Conservation (phyloP, 1,139 yeast species). For the Hyphopichia burtonii region DNA sequence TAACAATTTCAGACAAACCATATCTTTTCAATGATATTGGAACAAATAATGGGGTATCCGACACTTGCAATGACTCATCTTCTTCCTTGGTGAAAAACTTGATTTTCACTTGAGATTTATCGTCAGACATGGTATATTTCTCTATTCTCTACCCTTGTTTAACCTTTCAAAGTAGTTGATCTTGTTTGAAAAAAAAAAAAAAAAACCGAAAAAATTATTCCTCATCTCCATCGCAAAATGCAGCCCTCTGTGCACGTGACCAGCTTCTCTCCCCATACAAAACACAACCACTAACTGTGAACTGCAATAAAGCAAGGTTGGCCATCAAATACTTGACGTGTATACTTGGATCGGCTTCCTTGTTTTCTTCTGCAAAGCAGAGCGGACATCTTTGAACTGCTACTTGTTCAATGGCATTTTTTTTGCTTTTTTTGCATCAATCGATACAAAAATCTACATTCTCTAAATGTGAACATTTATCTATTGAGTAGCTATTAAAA, state of each 20-base stretch:
- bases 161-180: not conserved
- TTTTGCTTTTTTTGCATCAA: no score
- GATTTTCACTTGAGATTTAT: constrained; percentile 59
- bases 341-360: no score
- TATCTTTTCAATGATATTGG: constrained; percentile 84
- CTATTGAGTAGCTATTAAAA: constrained; percentile 9
- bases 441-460: no score
- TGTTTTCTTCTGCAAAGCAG: no score
- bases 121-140: constrained; percentile 29
- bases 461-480: no score
- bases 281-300: no score
- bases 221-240: constrained; percentile 2
- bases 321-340: no score
- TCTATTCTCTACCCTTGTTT: no score
- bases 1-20: constrained; percentile 93
- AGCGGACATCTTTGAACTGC: no score
- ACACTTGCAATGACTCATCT: constrained; percentile 66
- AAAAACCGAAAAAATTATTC: constrained; percentile 2
- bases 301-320: no score
- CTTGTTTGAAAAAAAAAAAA: constrained; percentile 5
- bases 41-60: constrained; percentile 83
- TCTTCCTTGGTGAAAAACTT: constrained; percentile 84
- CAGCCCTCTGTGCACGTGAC: not conserved
- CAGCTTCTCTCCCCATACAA: not conserved
- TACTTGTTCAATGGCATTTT: no score